A percentile compares a stretch with the other conserved stretches of the same genome.
These are phyloP conservation scores for Trichomonascaceae sp. DNA, from an alignment of 1,139 yeast species.

Conservation along the genomic window DNA sequence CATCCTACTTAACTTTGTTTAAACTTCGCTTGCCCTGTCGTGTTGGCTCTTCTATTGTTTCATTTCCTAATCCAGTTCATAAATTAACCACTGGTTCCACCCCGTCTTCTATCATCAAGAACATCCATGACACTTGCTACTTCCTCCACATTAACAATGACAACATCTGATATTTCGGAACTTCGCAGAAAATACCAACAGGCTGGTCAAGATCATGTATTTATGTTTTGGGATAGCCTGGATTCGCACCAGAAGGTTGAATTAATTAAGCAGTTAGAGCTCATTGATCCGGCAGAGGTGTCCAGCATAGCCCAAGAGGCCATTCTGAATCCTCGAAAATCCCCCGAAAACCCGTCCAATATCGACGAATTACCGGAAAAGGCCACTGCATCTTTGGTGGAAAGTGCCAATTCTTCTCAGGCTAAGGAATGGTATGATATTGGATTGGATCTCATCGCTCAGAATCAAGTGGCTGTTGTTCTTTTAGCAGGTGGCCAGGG, in stretches of 20 bases:
- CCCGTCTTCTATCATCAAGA: not conserved
- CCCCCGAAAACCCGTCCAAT: conserved; percentile 14
- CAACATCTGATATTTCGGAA: conserved; percentile 20
- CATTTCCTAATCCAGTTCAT: conserved; percentile 1
- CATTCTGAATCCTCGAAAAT: conserved; percentile 10
- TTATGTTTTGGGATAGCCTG: conserved; percentile 34
- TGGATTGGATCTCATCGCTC: conserved; percentile 66
- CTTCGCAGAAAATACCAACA: conserved; percentile 26
- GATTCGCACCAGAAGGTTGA: conserved; percentile 23
- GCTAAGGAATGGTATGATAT: conserved; percentile 42
- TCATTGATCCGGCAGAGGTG: conserved; percentile 34
- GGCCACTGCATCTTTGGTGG: conserved; percentile 33
- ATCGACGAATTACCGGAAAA: conserved; percentile 34
- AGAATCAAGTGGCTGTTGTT: conserved; percentile 77
- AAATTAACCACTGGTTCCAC: not conserved
- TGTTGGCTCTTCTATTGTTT: not conserved
- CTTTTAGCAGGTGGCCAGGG: conserved; percentile 99
- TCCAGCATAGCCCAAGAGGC: conserved; percentile 28
- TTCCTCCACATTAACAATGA: conserved; percentile 15
- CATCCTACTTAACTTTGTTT: not conserved
- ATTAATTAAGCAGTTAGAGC: conserved; percentile 30
- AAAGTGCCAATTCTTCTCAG: conserved; percentile 18
- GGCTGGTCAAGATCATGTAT: conserved; percentile 41
- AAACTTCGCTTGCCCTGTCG: not conserved
- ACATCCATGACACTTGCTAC: not conserved